phyloP scores from a whole-genome alignment of 371 early-diverging fungal species.

The Blyttiomyces sp. region DNA sequence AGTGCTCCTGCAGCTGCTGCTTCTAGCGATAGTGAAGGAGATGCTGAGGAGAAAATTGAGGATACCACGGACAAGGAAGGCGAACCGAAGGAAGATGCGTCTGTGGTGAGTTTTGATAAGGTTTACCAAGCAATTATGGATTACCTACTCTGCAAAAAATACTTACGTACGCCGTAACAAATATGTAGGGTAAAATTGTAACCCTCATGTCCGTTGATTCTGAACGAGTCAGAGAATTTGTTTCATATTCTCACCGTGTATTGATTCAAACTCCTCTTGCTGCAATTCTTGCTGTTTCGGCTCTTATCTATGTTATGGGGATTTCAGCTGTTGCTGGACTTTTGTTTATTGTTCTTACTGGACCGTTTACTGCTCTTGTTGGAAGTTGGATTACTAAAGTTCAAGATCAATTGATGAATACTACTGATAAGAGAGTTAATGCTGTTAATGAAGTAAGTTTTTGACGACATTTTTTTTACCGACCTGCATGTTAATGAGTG shows the following conservation, averaged over 20 bases:
- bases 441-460: conserved; percentile 43
- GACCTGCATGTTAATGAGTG: background rate
- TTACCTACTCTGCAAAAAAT: background rate
- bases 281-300: conserved; percentile 17
- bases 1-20: too few relatives aligned
- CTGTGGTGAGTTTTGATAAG: background rate
- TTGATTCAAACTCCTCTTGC: conserved; percentile 17
- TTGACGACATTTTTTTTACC: background rate
- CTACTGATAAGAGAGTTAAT: conserved; percentile 42
- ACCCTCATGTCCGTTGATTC: conserved; percentile 42
- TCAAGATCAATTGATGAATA: conserved; percentile 10
- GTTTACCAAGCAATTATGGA: background rate
- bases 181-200: conserved; percentile 29
- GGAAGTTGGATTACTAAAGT: conserved; percentile 12
- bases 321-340: conserved; percentile 36
- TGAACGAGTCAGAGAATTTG: conserved; percentile 31
- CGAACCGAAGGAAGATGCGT: conserved; percentile 2
- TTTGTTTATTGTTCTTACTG: conserved; percentile 20
- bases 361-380: conserved; percentile 19
- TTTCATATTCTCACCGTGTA: conserved; percentile 27
- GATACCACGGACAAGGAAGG: background rate
- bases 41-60: background rate
- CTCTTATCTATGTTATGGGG: conserved; percentile 29
- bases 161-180: conserved; percentile 1
- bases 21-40: background rate